A percentile compares a stretch with the other conserved stretches of the same genome.
Conservation (phyloP, 23 red algal genomes). For the Gracilariopsis chorda region DNA sequence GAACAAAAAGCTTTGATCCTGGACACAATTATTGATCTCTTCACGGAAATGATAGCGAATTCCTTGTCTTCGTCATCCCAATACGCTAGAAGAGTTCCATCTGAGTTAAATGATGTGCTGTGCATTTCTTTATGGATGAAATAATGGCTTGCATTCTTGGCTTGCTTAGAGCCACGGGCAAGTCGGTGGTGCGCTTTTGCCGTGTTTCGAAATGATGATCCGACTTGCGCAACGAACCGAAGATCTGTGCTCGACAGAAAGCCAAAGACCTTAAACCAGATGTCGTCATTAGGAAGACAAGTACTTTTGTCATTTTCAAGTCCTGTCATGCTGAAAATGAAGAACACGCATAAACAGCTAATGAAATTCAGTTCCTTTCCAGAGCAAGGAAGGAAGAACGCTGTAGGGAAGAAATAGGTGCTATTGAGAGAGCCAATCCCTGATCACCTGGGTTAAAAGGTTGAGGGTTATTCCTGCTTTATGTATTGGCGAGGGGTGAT, state of each 20-base stretch:
- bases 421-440: too few species aligned
- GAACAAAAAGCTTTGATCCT: neutral
- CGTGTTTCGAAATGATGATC: neutral
- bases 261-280: neutral
- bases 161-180: neutral
- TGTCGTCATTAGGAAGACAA: too few species aligned
- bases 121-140: too few species aligned
- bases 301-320: too few species aligned
- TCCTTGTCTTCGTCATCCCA: neutral
- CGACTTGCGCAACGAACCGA: neutral
- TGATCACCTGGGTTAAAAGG: too few species aligned
- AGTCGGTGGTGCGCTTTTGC: neutral
- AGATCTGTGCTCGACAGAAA: neutral
- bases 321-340: too few species aligned
- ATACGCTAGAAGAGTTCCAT: neutral
- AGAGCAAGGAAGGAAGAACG: too few species aligned
- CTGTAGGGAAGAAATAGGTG: too few species aligned
- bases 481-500: too few species aligned
- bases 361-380: too few species aligned
- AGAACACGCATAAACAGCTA: too few species aligned
- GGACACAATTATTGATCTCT: neutral
- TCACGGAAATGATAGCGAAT: neutral
- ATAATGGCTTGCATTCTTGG: neutral
- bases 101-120: neutral
- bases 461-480: too few species aligned